phyloP scores from a whole-genome alignment of 2,329 filamentous ascomycete genomes.

The Fusarium piperis region DNA sequence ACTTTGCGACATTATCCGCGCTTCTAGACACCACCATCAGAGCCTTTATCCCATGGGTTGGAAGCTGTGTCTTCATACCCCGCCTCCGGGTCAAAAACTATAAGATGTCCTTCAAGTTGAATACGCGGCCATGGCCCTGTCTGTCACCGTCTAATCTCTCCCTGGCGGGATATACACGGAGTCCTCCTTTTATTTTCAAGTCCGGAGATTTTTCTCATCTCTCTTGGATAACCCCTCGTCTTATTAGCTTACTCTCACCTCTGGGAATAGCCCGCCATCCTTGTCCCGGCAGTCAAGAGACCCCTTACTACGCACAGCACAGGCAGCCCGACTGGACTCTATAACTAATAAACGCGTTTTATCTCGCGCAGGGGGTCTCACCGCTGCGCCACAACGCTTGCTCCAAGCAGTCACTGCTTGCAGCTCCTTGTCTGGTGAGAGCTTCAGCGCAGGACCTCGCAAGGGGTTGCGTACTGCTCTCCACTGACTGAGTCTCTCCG shows the following conservation, averaged over 20 bases:
- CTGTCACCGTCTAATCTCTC: background rate
- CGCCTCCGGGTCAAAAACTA: background rate
- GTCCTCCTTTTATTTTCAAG: background rate
- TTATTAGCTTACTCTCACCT: background rate
- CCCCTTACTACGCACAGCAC: background rate
- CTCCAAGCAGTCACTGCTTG: background rate
- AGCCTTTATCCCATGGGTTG: background rate
- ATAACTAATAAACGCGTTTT: background rate
- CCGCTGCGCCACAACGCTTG: constrained; percentile 14
- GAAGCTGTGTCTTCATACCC: background rate
- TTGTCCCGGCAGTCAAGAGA: background rate
- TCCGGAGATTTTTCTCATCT: background rate
- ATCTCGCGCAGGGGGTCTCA: background rate
- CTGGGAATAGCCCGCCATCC: background rate
- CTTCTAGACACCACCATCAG: background rate
- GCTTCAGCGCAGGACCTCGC: constrained; percentile 16
- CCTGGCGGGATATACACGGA: background rate
- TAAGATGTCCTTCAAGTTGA: background rate
- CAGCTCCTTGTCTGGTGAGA: constrained; percentile 22
- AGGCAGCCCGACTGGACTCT: background rate
- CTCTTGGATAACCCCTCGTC: background rate
- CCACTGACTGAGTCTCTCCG: constrained; percentile 4
- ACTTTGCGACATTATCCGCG: background rate
- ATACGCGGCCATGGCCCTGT: background rate
- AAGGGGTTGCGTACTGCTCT: constrained; percentile 8